A percentile compares a stretch with the other conserved stretches of the same genome.
Conservation (phyloP, 768 basidiomycete species). For the Russula virescens region DNA sequence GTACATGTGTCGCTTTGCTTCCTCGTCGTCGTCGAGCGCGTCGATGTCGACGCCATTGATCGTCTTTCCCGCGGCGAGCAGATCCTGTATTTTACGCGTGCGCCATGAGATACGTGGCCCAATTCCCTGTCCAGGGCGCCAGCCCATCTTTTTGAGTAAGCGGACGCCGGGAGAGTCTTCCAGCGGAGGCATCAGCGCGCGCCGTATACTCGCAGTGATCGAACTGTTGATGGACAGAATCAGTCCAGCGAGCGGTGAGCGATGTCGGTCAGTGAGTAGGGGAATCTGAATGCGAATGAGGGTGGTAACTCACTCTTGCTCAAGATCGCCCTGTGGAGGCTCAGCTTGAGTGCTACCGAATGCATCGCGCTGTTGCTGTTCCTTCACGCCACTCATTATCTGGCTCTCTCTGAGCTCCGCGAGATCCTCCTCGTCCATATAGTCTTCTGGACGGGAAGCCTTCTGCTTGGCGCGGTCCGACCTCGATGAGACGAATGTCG, state of each 20-base stretch:
- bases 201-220: conserved; percentile 54
- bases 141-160: conserved; percentile 92
- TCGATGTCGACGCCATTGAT: conserved; percentile 32
- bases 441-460: conserved; percentile 74
- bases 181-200: conserved; percentile 64
- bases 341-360: conserved; percentile 52
- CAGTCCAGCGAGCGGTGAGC: not conserved
- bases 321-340: conserved; percentile 39
- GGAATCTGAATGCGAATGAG: not conserved
- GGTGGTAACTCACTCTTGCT: conserved; percentile 45
- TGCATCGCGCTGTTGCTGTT: conserved; percentile 67
- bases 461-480: conserved; percentile 62
- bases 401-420: conserved; percentile 71
- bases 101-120: conserved; percentile 81
- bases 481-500: conserved; percentile 89
- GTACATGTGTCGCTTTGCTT: conserved; percentile 82
- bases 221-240: conserved; percentile 39
- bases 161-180: conserved; percentile 78
- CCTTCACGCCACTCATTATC: conserved; percentile 56
- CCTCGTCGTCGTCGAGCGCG: conserved; percentile 53
- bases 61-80: conserved; percentile 36
- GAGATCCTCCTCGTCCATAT: conserved; percentile 98
- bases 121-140: conserved; percentile 88
- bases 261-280: not conserved
- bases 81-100: conserved; percentile 67